These are phyloP conservation scores for Eragrostis nindensis DNA, from an alignment of 176 grass and related monocot genomes.

Conservation along the genomic window DNA sequence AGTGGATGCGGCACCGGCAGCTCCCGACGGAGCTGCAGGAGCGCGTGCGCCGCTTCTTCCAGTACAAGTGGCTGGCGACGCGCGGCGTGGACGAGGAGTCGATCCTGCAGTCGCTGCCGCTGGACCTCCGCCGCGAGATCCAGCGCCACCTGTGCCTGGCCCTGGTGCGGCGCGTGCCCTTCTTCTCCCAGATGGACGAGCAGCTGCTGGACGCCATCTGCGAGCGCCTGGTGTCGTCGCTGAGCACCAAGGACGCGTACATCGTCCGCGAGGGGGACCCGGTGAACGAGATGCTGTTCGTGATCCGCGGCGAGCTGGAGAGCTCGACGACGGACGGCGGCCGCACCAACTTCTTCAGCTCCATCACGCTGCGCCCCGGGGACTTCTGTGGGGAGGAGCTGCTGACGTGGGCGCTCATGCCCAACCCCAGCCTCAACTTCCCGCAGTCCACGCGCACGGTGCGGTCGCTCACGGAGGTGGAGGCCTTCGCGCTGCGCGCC, in stretches of 20 bases:
- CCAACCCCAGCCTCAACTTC: conserved; percentile 84
- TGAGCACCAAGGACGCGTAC: conserved; percentile 91
- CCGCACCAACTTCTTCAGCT: conserved; percentile 90
- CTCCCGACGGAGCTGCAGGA: conserved; percentile 85
- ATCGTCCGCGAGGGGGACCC: conserved; percentile 90
- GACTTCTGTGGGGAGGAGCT: conserved; percentile 99
- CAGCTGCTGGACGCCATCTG: conserved; percentile 96
- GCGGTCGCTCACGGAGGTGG: conserved; percentile 72
- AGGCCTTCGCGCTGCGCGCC: conserved; percentile 88
- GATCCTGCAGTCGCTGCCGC: conserved; percentile 76
- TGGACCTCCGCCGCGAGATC: conserved; percentile 94
- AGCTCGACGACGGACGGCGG: conserved; percentile 96
- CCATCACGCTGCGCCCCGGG: conserved; percentile 79
- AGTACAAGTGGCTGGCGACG: conserved; percentile 95
- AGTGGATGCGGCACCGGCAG: conserved; percentile 98
- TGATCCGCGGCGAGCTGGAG: conserved; percentile 90
- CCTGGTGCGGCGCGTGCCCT: conserved; percentile 89
- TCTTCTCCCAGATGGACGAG: conserved; percentile 98
- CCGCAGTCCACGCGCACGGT: conserved; percentile 86
- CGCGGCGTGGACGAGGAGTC: conserved; percentile 93
- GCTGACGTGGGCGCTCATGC: conserved; percentile 91
- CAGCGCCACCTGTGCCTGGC: conserved; percentile 93
- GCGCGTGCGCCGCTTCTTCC: conserved; percentile 83
- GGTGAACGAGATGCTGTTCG: conserved; percentile 83
- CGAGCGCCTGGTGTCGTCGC: conserved; percentile 81